Percentiles rank a stretch among this genome's conserved stretches.
Conservation (phyloP, 2,329 filamentous ascomycete genomes). For the Phialemonium atrogriseum region DNA sequence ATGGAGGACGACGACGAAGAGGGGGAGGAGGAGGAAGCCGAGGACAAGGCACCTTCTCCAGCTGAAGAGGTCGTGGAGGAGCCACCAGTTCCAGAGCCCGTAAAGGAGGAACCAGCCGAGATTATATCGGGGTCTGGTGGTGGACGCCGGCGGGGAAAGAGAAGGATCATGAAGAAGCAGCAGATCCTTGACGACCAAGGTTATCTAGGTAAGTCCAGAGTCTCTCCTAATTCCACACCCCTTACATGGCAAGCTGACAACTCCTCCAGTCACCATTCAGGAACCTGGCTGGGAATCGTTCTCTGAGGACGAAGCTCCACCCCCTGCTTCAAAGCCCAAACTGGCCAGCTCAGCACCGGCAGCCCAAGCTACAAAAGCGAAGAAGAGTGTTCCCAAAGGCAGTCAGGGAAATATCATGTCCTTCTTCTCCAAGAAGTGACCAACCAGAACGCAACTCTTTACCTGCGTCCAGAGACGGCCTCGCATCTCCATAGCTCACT, state of each 20-base stretch:
- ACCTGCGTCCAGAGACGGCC: too few relatives aligned
- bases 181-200: slow-evolving; percentile 82
- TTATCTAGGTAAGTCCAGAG: slow-evolving; percentile 61
- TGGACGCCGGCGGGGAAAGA: slow-evolving; percentile 65
- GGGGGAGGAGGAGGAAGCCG: slow-evolving; percentile 36
- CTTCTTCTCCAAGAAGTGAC: slow-evolving; percentile 85
- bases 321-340: slow-evolving; percentile 40
- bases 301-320: slow-evolving; percentile 73
- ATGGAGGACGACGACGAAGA: slow-evolving; percentile 55
- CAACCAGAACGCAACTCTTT: too few relatives aligned
- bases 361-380: slow-evolving; percentile 41
- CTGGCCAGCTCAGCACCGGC: slow-evolving; percentile 30
- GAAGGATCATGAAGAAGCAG: slow-evolving; percentile 81
- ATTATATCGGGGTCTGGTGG: slow-evolving; percentile 37
- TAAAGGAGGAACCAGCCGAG: slow-evolving; percentile 38
- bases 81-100: slow-evolving; percentile 23
- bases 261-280: slow-evolving; percentile 66
- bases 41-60: slow-evolving; percentile 20
- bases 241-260: neutral
- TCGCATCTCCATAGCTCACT: too few relatives aligned
- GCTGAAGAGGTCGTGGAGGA: slow-evolving; percentile 24
- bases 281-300: slow-evolving; percentile 86
- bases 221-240: too few relatives aligned
- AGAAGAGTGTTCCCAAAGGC: slow-evolving; percentile 49
- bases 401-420: slow-evolving; percentile 81